Evolutionary conservation across 228 moss, liverwort and hornwort genomes (phyloP), one percentile per base, ranked within the genome.

Genomic region (Sphagnum magellanicum): DNA sequence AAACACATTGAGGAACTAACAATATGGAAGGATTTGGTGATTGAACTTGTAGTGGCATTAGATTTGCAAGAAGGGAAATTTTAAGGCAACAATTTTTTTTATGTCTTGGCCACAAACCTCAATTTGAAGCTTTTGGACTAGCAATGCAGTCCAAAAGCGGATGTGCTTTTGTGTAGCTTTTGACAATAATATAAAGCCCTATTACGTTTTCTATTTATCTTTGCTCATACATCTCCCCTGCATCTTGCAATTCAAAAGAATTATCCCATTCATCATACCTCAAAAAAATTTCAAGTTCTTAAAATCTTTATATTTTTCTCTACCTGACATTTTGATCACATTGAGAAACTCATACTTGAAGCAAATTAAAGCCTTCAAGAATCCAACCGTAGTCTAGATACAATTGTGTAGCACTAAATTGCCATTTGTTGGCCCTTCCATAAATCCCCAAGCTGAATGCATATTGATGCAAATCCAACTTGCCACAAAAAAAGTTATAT

Each of bases 391-490:
- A 97, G 72, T 91, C 88, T 50, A 77, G 84, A 58, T 78, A 88
- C 4, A 97, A 14, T 5, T 80, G 67, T 0, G 84, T 73, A 66
- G 69, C 77, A 88, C 7, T 79, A 75, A 51, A 50, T 74, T 51
- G 88, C 90, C 68, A 81, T 75, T 69, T 91, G 87, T 64, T 79
- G 79, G 9, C 91, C 93, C 77, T 91, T 97, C 97, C 93, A 93
- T 15, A 93, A 71, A 69, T 93, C 91, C 50, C 93, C 97, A 50
- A 75, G 70, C 60, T 88, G 85, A 66, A 97, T 87, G 16, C 81
- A 93, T 55, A 87, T 81, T 10, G 90, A 78, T 0, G 91, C 83
- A 50, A 90, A 55, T 16, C 97, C 93, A 52, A 78, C 78, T 87
- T 97, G 70, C 4, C 67, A 12, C 50, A n/a, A 10, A 4, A 67